Percentiles rank a stretch among this genome's conserved stretches.
Conservation (phyloP, 768 basidiomycete species). For the Podaxis mareebaensis region DNA sequence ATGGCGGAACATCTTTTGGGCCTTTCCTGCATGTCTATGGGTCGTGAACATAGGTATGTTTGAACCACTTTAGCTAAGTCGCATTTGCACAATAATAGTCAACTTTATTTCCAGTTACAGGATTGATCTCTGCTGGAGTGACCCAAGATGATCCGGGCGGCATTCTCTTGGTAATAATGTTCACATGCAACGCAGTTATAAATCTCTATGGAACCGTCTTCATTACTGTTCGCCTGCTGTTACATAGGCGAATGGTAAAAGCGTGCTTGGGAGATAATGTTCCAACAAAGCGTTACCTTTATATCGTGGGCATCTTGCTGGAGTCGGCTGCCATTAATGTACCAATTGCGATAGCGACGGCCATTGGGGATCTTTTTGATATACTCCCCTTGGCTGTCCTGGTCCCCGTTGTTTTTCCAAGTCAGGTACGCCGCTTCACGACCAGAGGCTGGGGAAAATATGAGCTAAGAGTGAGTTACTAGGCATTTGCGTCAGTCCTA, state of each 20-base stretch:
- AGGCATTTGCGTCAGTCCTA: too few relatives aligned
- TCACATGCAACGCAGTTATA: neutral
- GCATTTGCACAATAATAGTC: neutral
- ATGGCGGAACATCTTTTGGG: neutral
- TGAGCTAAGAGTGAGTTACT: too few relatives aligned
- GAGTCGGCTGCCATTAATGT: slow-evolving; percentile 2
- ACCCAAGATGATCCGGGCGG: neutral
- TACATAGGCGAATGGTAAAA: neutral
- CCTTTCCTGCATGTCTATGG: neutral
- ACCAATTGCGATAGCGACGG: neutral
- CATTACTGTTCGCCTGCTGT: neutral
- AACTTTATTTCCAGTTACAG: neutral
- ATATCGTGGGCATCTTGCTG: neutral
- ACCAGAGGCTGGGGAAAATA: too few relatives aligned
- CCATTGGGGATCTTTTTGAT: neutral
- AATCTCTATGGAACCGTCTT: neutral
- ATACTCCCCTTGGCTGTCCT: neutral
- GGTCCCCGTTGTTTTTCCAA: neutral
- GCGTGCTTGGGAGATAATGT: neutral
- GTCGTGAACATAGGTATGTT: neutral
- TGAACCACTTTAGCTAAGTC: neutral
- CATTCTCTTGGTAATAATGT: neutral
- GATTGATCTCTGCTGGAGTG: neutral
- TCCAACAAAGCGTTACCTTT: neutral
- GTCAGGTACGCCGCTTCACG: neutral